Percentiles rank a stretch among this genome's conserved stretches.
Evolutionary conservation across 805 yeast genomes (phyloP).

Genomic region (Millerago galiae): DNA sequence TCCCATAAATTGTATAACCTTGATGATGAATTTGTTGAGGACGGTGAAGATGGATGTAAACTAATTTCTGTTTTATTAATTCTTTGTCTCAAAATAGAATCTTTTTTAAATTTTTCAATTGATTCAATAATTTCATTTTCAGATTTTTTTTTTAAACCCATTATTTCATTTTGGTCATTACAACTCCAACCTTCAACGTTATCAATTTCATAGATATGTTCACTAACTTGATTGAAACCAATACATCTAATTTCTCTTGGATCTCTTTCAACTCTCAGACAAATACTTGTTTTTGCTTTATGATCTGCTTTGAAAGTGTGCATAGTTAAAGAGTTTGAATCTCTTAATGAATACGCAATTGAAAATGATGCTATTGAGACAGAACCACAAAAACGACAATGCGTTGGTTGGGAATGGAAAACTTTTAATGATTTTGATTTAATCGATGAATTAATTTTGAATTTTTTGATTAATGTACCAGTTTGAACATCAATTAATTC

Average conservation of each 20-base stretch:
- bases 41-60: not conserved
- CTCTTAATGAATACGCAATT: constrained; percentile 60
- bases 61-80: not conserved
- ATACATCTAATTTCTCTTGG: constrained; percentile 85
- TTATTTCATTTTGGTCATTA: constrained; percentile 68
- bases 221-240: constrained; percentile 72
- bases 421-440: constrained; percentile 52
- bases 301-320: constrained; percentile 72
- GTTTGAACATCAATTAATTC: constrained; percentile 74
- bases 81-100: constrained; percentile 16
- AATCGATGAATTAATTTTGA: constrained; percentile 52
- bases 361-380: constrained; percentile 71
- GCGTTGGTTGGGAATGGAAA: constrained; percentile 79
- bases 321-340: constrained; percentile 50
- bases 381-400: constrained; percentile 88
- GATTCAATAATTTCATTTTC: constrained; percentile 23
- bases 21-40: constrained; percentile 9
- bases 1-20: constrained; percentile 54
- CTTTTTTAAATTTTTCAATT: constrained; percentile 8
- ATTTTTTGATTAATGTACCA: constrained; percentile 59
- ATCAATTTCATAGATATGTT: constrained; percentile 60
- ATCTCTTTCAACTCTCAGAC: constrained; percentile 88
- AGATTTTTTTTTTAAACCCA: constrained; percentile 54
- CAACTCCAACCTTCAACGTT: constrained; percentile 73
- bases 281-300: constrained; percentile 71